phyloP scores from a whole-genome alignment of 2,329 filamentous ascomycete species.

The Aspergillus quadrilineatus region DNA sequence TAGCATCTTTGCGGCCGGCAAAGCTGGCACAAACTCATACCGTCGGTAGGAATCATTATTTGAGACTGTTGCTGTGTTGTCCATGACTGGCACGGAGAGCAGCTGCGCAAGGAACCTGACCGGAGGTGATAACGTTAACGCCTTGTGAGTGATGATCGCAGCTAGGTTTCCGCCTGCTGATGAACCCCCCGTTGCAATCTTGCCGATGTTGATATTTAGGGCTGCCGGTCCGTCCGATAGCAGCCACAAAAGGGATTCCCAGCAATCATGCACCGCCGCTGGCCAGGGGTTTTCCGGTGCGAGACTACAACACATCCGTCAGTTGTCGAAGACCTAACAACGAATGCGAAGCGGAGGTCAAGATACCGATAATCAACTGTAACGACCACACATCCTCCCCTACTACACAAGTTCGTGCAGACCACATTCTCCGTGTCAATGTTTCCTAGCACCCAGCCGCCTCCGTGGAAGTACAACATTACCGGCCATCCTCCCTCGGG shows the following conservation, averaged over 20 bases:
- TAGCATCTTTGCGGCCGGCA: conserved; percentile 59
- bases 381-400: conserved; percentile 54
- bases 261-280: conserved; percentile 57
- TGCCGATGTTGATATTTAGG: conserved; percentile 45
- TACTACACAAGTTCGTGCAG: conserved; percentile 54
- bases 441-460: conserved; percentile 59
- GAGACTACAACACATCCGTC: conserved; percentile 38
- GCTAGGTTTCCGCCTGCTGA: conserved; percentile 57
- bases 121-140: conserved; percentile 38
- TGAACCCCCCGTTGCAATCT: conserved; percentile 51
- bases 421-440: conserved; percentile 60
- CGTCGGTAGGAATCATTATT: conserved; percentile 51
- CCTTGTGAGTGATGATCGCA: conserved; percentile 54
- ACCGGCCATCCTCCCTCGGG: conserved; percentile 55
- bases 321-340: neutral
- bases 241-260: conserved; percentile 56
- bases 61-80: conserved; percentile 53
- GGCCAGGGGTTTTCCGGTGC: conserved; percentile 59
- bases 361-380: conserved; percentile 55
- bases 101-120: conserved; percentile 51
- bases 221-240: conserved; percentile 36
- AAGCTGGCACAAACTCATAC: conserved; percentile 53
- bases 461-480: conserved; percentile 59
- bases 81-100: conserved; percentile 58
- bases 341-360: neutral